Percentiles rank a stretch among this genome's conserved stretches.
These are phyloP conservation scores for Neonectria neomacrospora DNA, from an alignment of 2,329 filamentous ascomycete genomes.

Conservation along the genomic window DNA sequence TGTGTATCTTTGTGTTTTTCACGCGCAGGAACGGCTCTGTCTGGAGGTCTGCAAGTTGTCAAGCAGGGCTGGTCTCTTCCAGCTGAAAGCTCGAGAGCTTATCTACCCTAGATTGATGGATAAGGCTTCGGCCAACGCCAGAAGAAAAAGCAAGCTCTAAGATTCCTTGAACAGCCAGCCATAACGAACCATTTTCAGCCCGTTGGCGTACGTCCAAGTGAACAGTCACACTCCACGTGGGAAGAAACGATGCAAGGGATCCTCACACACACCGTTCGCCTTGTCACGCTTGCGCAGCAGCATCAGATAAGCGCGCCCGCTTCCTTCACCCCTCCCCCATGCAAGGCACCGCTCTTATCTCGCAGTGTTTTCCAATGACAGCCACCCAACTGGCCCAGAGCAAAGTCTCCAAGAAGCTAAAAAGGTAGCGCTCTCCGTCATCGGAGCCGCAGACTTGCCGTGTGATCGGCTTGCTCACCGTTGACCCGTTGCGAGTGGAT, in stretches of 20 bases:
- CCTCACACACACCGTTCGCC: neutral
- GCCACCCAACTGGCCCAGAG: constrained; percentile 15
- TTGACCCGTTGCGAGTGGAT: constrained; percentile 25
- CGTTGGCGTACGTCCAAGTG: neutral
- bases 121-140: neutral
- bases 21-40: neutral
- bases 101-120: neutral
- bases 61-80: neutral
- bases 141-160: neutral
- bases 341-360: constrained; percentile 28
- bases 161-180: neutral
- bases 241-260: constrained; percentile 1
- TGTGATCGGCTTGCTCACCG: constrained; percentile 29
- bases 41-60: neutral
- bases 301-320: constrained; percentile 1
- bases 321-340: constrained; percentile 3
- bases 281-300: neutral
- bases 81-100: neutral
- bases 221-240: constrained; percentile 4
- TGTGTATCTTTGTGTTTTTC: too few species aligned
- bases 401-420: neutral
- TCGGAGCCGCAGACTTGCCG: constrained; percentile 24
- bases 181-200: neutral
- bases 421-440: constrained; percentile 23
- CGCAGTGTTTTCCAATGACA: constrained; percentile 19